phyloP scores from a whole-genome alignment of 257 asterid genomes.

The Voacanga thouarsii region DNA sequence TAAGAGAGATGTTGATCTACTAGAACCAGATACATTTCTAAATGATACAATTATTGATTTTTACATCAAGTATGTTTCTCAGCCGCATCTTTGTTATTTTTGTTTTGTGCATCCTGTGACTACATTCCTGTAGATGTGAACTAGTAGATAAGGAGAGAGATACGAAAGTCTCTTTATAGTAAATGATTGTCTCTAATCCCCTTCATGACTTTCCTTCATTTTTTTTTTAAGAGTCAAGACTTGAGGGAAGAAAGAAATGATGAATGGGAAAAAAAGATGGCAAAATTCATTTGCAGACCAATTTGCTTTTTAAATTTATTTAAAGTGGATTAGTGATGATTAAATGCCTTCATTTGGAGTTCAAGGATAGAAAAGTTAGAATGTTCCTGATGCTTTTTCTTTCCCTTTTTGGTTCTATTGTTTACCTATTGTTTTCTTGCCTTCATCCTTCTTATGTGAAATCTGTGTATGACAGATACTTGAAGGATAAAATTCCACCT shows the following conservation, averaged over 20 bases:
- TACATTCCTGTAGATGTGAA: background rate
- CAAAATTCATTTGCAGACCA: background rate
- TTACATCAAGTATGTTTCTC: slow-evolving; percentile 72
- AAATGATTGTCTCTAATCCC: background rate
- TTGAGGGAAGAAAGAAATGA: background rate
- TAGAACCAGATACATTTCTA: slow-evolving; percentile 84
- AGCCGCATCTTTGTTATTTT: slow-evolving; percentile 3
- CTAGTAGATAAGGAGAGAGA: background rate
- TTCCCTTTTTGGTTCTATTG: background rate
- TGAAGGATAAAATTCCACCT: slow-evolving; percentile 53
- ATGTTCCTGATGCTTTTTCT: background rate
- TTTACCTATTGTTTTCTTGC: slow-evolving; percentile 13
- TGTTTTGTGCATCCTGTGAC: background rate
- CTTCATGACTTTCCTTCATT: background rate
- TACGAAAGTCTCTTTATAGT: background rate
- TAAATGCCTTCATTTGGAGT: background rate
- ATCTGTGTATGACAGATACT: slow-evolving; percentile 52
- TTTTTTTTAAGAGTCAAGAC: background rate
- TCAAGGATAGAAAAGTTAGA: background rate
- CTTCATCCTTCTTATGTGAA: slow-evolving; percentile 4
- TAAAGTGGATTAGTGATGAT: background rate
- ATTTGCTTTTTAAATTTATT: slow-evolving; percentile 11
- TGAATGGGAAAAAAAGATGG: background rate
- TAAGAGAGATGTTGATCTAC: slow-evolving; percentile 79
- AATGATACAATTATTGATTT: slow-evolving; percentile 93